A percentile compares a stretch with the other conserved stretches of the same genome.
These are phyloP conservation scores for Leccinum imitatum DNA, from an alignment of 768 basidiomycete genomes.

Conservation along the genomic window DNA sequence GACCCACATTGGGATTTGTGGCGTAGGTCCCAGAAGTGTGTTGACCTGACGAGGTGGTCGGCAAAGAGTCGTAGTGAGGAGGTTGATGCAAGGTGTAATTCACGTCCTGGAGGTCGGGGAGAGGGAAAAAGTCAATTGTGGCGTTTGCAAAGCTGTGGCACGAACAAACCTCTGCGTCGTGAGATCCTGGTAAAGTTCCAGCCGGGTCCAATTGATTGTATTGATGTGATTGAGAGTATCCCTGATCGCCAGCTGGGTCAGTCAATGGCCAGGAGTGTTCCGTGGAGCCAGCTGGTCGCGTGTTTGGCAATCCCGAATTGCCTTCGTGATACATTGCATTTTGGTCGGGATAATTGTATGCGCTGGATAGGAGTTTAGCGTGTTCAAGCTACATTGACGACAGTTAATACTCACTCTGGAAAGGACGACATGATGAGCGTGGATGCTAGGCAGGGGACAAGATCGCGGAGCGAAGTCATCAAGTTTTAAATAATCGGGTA, in stretches of 20 bases:
- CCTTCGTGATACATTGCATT: slow-evolving; percentile 6
- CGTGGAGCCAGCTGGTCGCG: background rate
- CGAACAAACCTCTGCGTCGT: slow-evolving; percentile 8
- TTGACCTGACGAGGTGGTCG: background rate
- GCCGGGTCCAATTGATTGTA: slow-evolving; percentile 4
- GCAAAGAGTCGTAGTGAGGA: background rate
- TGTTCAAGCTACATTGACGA: background rate
- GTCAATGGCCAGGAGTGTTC: slow-evolving; percentile 6
- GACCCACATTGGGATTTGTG: slow-evolving; percentile 10
- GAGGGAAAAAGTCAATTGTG: background rate
- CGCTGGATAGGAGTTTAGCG: slow-evolving; percentile 11
- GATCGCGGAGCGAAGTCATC: slow-evolving; percentile 7
- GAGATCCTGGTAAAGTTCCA: background rate
- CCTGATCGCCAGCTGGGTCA: background rate
- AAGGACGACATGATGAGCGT: slow-evolving; percentile 22
- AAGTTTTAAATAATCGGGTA: slow-evolving; percentile 24
- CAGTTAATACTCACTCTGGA: slow-evolving; percentile 15
- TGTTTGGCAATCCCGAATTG: background rate
- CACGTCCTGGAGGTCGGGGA: slow-evolving; percentile 9
- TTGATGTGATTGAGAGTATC: slow-evolving; percentile 2
- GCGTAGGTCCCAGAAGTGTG: background rate
- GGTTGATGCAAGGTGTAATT: background rate
- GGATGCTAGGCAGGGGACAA: slow-evolving; percentile 4
- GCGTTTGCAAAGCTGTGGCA: slow-evolving; percentile 6
- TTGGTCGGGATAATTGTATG: background rate